Percentiles rank a stretch among this genome's conserved stretches.
Evolutionary conservation across 2,329 filamentous ascomycete species (phyloP).

Genomic region (Cercospora berteroae): DNA sequence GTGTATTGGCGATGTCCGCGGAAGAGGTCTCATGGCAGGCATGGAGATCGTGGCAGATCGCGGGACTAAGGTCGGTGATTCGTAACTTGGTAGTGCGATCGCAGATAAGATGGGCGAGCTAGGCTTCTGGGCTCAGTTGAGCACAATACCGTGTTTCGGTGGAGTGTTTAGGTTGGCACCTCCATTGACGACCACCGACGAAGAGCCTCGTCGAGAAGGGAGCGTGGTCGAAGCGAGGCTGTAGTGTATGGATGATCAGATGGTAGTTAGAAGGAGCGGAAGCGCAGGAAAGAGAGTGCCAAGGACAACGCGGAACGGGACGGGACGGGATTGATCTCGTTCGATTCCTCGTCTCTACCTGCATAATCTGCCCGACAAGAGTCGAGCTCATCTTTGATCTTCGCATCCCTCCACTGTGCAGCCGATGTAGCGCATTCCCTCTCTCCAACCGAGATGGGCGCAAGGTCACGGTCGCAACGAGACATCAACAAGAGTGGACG

Average conservation of each 20-base stretch:
- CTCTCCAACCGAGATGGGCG: background rate
- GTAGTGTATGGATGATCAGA: background rate
- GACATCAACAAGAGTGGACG: background rate
- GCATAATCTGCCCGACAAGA: too few relatives aligned
- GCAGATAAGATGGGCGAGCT: conserved; percentile 27
- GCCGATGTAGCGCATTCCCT: background rate
- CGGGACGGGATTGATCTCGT: background rate
- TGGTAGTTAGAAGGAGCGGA: background rate
- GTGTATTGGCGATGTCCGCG: conserved; percentile 37
- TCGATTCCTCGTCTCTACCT: background rate
- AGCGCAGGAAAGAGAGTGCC: background rate
- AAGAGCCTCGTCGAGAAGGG: conserved; percentile 17
- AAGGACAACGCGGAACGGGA: background rate
- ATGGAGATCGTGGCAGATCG: conserved; percentile 34
- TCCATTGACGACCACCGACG: conserved; percentile 32
- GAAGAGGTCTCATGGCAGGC: conserved; percentile 34
- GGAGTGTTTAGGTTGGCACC: conserved; percentile 36
- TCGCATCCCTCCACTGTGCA: background rate
- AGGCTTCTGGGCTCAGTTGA: conserved; percentile 33
- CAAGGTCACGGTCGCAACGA: background rate
- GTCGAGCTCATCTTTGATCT: too few relatives aligned
- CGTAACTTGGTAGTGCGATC: conserved; percentile 31
- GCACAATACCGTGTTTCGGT: conserved; percentile 32
- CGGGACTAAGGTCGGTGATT: conserved; percentile 27
- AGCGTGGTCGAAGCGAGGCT: conserved; percentile 10